phyloP scores from a whole-genome alignment of 2,329 filamentous ascomycete genomes.

The Arthrobotrys conoides region DNA sequence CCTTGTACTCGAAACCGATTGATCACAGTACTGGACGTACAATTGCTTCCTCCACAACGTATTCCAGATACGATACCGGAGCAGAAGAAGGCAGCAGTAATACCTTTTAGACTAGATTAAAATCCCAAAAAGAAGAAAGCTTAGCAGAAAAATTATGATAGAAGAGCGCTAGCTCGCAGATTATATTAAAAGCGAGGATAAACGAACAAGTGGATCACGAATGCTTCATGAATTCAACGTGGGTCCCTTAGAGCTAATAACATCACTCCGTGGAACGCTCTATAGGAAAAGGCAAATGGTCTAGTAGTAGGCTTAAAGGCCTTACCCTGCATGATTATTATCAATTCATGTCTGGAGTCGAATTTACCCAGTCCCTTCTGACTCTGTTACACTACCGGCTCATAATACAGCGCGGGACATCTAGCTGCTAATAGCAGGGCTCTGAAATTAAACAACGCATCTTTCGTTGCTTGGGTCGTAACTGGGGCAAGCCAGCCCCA shows the following conservation, averaged over 20 bases:
- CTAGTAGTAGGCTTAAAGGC: background rate
- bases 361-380: conserved; percentile 50
- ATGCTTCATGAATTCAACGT: conserved; percentile 20
- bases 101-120: conserved; percentile 3
- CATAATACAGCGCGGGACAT: conserved; percentile 42
- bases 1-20: conserved; percentile 3
- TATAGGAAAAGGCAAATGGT: conserved; percentile 11
- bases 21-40: no score
- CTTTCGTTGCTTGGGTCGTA: conserved; percentile 27
- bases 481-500: conserved; percentile 20
- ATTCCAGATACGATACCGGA: conserved; percentile 24
- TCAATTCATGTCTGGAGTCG: conserved; percentile 39
- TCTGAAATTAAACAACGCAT: conserved; percentile 59
- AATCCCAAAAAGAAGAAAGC: background rate
- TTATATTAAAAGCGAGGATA: conserved; percentile 28
- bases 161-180: background rate
- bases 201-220: conserved; percentile 17
- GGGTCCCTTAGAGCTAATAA: conserved; percentile 26
- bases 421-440: conserved; percentile 35
- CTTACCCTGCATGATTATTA: conserved; percentile 13
- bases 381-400: conserved; percentile 26
- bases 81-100: conserved; percentile 7
- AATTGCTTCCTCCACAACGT: conserved; percentile 22
- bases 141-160: conserved; percentile 7
- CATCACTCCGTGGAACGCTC: conserved; percentile 9